A percentile compares a stretch with the other conserved stretches of the same genome.
Evolutionary conservation across 495 filamentous ascomycete species (phyloP).

Genomic region (Cryomyces minteri): DNA sequence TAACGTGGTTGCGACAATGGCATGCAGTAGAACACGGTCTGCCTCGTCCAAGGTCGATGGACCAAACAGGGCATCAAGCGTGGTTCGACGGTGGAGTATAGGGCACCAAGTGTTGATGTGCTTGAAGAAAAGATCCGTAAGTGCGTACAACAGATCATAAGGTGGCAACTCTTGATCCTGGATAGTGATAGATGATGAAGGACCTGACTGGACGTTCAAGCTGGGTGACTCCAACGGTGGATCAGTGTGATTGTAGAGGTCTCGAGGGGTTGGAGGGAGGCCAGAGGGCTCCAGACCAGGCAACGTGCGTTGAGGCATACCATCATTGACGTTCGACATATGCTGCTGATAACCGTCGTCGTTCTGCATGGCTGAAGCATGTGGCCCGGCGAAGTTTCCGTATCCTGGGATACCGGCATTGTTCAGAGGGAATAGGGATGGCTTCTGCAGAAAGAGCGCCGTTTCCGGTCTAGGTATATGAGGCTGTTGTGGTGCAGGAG

Average conservation of each 20-base stretch:
- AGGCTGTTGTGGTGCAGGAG: constrained; percentile 14
- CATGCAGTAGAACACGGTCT: constrained; percentile 66
- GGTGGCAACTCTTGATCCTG: constrained; percentile 64
- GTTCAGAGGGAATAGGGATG: constrained; percentile 16
- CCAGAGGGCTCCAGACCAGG: background rate
- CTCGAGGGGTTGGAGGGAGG: constrained; percentile 16
- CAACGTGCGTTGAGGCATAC: background rate
- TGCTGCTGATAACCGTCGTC: background rate
- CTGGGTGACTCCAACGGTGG: constrained; percentile 27
- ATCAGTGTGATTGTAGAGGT: constrained; percentile 25
- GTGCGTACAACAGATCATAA: constrained; percentile 62
- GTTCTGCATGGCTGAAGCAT: background rate
- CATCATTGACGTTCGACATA: background rate
- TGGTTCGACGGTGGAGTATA: constrained; percentile 64
- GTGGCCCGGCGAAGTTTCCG: background rate
- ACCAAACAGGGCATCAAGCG: constrained; percentile 67
- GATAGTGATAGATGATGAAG: background rate
- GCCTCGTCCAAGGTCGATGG: constrained; percentile 54
- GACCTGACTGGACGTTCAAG: constrained; percentile 17
- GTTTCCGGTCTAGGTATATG: constrained; percentile 40
- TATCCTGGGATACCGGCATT: background rate
- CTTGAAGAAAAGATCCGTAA: constrained; percentile 78
- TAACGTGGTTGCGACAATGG: constrained; percentile 71
- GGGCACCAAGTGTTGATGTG: constrained; percentile 86
- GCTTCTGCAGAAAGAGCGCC: constrained; percentile 43